phyloP scores from a whole-genome alignment of 768 basidiomycete genomes.

The Strobilomyces dryophilus region DNA sequence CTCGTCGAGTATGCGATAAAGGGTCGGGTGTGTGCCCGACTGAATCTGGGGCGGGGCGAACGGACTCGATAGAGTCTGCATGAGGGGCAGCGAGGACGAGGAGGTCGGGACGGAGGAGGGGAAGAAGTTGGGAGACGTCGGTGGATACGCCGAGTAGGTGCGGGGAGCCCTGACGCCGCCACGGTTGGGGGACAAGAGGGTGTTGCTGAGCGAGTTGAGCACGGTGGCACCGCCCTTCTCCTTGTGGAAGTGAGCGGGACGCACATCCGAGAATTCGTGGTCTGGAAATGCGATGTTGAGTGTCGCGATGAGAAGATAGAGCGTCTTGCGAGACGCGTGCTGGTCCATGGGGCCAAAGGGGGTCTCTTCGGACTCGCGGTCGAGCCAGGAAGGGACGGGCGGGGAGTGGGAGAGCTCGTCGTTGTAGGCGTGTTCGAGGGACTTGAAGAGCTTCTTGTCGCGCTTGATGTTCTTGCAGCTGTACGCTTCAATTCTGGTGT shows the following conservation, averaged over 20 bases:
- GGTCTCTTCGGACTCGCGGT: constrained; percentile 68
- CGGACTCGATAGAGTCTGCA: constrained; percentile 57
- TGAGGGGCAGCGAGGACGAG: constrained; percentile 67
- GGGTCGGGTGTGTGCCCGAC: constrained; percentile 81
- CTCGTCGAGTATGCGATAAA: constrained; percentile 85
- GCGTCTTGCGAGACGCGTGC: constrained; percentile 80
- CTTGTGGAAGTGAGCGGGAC: constrained; percentile 84
- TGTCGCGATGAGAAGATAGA: constrained; percentile 93
- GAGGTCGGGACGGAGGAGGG: constrained; percentile 65
- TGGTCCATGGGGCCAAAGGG: constrained; percentile 92
- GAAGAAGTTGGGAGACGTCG: constrained; percentile 67
- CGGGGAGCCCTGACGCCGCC: constrained; percentile 66
- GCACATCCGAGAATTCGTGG: constrained; percentile 92
- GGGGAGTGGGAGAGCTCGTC: constrained; percentile 78
- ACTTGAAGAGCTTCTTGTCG: constrained; percentile 94
- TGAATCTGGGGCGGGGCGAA: constrained; percentile 68
- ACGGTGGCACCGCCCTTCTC: constrained; percentile 74
- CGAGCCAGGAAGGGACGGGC: constrained; percentile 77
- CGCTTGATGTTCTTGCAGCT: constrained; percentile 96
- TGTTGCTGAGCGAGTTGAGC: constrained; percentile 80
- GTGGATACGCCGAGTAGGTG: constrained; percentile 84
- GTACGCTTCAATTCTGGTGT: constrained; percentile 94
- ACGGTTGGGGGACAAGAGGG: constrained; percentile 69
- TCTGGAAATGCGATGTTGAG: constrained; percentile 98
- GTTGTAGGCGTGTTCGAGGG: constrained; percentile 82